Evolutionary conservation across 257 asterid species (phyloP).

Genomic region (Pogostemon cablin): DNA sequence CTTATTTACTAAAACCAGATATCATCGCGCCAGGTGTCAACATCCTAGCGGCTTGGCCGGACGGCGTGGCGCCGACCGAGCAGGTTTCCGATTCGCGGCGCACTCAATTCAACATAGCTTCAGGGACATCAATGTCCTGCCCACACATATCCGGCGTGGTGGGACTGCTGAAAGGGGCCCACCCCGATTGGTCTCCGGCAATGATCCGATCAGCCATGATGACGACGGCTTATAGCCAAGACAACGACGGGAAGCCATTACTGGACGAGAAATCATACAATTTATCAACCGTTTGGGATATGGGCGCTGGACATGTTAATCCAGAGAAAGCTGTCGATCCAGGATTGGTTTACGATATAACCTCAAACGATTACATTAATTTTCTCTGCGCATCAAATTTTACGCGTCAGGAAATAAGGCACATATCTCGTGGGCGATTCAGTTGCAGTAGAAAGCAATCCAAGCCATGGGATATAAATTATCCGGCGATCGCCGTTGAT

Average conservation of each 20-base stretch:
- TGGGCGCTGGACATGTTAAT: constrained; percentile 82
- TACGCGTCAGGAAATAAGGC: constrained; percentile 42
- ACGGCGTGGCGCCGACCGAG: constrained; percentile 65
- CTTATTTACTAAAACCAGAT: constrained; percentile 70
- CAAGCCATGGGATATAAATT: constrained; percentile 75
- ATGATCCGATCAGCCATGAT: constrained; percentile 85
- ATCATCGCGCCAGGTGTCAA: constrained; percentile 88
- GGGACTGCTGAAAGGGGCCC: constrained; percentile 81
- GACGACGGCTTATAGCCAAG: constrained; percentile 72
- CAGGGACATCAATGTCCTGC: constrained; percentile 96
- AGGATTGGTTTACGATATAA: constrained; percentile 72
- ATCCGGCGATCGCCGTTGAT: constrained; percentile 64
- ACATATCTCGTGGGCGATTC: constrained; percentile 41
- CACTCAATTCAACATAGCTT: constrained; percentile 61
- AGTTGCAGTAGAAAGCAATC: constrained; percentile 41
- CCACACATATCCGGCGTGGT: constrained; percentile 90
- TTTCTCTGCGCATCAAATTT: constrained; percentile 73
- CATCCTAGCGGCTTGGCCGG: constrained; percentile 91
- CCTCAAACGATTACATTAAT: constrained; percentile 49
- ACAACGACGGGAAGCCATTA: constrained; percentile 50
- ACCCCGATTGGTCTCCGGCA: constrained; percentile 95
- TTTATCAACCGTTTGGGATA: constrained; percentile 55
- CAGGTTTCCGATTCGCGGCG: constrained; percentile 56
- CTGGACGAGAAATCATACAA: constrained; percentile 63
- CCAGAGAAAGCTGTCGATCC: constrained; percentile 80